Conservation (phyloP, 2,329 filamentous ascomycete genomes). For the Teratosphaeria zuluensis region DNA sequence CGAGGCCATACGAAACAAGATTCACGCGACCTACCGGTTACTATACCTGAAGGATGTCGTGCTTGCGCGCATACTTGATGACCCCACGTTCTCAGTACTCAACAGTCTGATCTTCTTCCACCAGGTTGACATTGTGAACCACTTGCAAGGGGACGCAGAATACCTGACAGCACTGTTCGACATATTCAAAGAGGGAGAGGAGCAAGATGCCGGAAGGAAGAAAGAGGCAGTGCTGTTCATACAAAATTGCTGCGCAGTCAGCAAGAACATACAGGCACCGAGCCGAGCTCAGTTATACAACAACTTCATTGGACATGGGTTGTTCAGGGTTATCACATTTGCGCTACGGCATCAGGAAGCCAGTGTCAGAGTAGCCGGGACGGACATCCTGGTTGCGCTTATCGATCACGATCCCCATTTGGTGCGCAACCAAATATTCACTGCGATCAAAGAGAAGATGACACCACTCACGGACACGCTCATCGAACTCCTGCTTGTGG, state of each 20-base stretch:
- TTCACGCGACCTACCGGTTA: slow-evolving; percentile 89
- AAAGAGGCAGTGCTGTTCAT: slow-evolving; percentile 95
- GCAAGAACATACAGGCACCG: slow-evolving; percentile 84
- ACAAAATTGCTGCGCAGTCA: slow-evolving; percentile 87
- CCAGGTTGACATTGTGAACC: slow-evolving; percentile 93
- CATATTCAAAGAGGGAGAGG: slow-evolving; percentile 62
- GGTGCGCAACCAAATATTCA: slow-evolving; percentile 88
- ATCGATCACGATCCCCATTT: slow-evolving; percentile 93
- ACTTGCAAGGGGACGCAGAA: slow-evolving; percentile 69
- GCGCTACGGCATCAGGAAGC: slow-evolving; percentile 79
- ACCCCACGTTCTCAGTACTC: slow-evolving; percentile 93
- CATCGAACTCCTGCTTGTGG: slow-evolving; percentile 81
- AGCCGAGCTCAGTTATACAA: slow-evolving; percentile 73
- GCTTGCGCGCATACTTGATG: slow-evolving; percentile 86
- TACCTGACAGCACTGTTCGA: slow-evolving; percentile 82
- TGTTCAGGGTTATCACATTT: slow-evolving; percentile 84
- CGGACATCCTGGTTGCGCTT: slow-evolving; percentile 84
- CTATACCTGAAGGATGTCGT: slow-evolving; percentile 99
- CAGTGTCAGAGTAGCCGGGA: slow-evolving; percentile 78
- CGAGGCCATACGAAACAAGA: slow-evolving; percentile 71
- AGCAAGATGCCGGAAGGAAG: slow-evolving; percentile 20
- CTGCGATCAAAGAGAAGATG: slow-evolving; percentile 79
- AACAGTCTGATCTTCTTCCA: slow-evolving; percentile 99
- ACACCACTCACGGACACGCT: slow-evolving; percentile 81
- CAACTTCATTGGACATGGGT: slow-evolving; percentile 79